Base-by-base conservation (phyloP, 495 filamentous ascomycete genomes). In the Trichoderma parareesei region DNA sequence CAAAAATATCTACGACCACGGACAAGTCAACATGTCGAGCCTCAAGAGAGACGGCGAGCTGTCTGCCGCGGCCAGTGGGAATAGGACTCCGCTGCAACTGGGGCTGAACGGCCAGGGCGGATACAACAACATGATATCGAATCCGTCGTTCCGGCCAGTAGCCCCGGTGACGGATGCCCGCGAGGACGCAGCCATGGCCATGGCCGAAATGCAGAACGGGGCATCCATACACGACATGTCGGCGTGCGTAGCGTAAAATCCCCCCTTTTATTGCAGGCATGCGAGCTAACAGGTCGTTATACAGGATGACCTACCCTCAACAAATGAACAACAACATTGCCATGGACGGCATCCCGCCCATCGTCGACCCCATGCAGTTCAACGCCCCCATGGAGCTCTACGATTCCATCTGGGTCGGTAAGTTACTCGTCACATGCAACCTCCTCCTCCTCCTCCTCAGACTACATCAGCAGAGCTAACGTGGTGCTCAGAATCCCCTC, bases 331-430 rank as follows among this genome's bases (percentile, higher is more conserved):
- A 27, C 18, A 61, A 10, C 55, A 38, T 61, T 33, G 46, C 27
- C 63, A 7, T 79, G 42, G 63, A 75, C 1, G 78, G 78, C n/a
- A 59, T 81, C 38, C 61, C 69, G 18, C 61, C 38, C 7, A 48
- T 63, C 14, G 75, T 80, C 27, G 79, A 81, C 62, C 78, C 78
- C 10, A 68, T 74, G 6, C 69, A 73, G 27, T 75, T 72, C 69
- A 80, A 84, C 75, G 81, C 81, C 8, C 81, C 82, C 5, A 80
- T 85, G 80, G 82, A 85, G 35, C 72, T 85, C 18, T 85, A 83
- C 67, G 81, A 85, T 67, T 82, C 79, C 4, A 85, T 85, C 49
- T 85, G 84, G 63, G 84, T 81, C 79, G 82, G 82, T 85, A 68
- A 71, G 81, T 72, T 35, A 9, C 35, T 60, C 38, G 5, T 13